Conservation (phyloP, 768 basidiomycete species). For the Vararia minispora region DNA sequence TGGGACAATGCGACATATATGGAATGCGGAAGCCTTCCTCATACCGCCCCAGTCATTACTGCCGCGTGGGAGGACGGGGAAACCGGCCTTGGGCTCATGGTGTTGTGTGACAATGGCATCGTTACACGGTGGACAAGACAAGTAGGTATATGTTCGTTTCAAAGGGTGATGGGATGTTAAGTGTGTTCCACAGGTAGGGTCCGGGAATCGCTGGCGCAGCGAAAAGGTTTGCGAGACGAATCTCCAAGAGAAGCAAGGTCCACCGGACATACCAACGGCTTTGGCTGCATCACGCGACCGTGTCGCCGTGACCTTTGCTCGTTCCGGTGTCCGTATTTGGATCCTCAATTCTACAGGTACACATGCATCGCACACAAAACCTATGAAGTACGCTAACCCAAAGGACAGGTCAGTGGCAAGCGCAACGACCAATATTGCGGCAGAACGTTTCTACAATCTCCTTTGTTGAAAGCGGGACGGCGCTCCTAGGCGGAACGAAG, state of each 20-base stretch:
- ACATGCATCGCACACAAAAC: too few relatives aligned
- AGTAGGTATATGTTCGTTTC: conserved; percentile 25
- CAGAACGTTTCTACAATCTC: conserved; percentile 53
- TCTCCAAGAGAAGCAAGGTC: neutral
- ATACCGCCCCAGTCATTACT: conserved; percentile 36
- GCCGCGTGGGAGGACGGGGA: conserved; percentile 52
- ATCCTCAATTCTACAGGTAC: conserved; percentile 11
- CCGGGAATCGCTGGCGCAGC: conserved; percentile 11
- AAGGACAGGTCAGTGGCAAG: conserved; percentile 46
- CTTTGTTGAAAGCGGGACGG: conserved; percentile 53
- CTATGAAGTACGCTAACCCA: too few relatives aligned
- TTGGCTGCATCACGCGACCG: conserved; percentile 11
- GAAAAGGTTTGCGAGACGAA: conserved; percentile 6
- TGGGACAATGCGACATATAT: conserved; percentile 37
- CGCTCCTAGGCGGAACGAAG: conserved; percentile 55
- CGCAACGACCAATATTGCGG: conserved; percentile 51
- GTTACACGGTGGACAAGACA: conserved; percentile 50
- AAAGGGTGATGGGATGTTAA: neutral
- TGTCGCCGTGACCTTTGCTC: conserved; percentile 13
- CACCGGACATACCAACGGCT: conserved; percentile 13
- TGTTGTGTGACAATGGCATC: conserved; percentile 37
- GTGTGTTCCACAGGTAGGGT: neutral
- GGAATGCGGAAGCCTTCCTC: conserved; percentile 47
- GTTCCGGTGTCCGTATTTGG: conserved; percentile 13
- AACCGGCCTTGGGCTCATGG: conserved; percentile 10